These are phyloP conservation scores for Coniochaeta sp. DNA, from an alignment of 2,329 filamentous ascomycete genomes.

Conservation along the genomic window DNA sequence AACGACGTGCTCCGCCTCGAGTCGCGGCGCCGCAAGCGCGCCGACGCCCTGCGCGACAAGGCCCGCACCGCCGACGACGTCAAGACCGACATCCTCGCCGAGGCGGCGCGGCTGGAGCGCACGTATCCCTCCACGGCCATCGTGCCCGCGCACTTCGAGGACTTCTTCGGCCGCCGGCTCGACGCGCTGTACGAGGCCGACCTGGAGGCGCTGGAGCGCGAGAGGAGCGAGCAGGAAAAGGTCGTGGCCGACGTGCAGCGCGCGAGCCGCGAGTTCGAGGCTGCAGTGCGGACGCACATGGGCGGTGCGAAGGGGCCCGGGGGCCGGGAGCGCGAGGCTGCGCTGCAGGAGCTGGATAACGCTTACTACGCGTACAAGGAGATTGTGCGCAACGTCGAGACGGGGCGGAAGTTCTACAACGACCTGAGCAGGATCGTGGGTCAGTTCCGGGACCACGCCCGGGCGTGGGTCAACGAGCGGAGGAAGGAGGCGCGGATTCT, in stretches of 20 bases:
- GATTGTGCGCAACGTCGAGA: slow-evolving; percentile 84
- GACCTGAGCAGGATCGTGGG: slow-evolving; percentile 84
- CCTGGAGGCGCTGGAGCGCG: slow-evolving; percentile 60
- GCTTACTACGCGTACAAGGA: slow-evolving; percentile 97
- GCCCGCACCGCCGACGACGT: slow-evolving; percentile 76
- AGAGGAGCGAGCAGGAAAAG: slow-evolving; percentile 69
- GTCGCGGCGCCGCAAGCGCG: slow-evolving; percentile 68
- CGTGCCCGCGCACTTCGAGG: slow-evolving; percentile 84
- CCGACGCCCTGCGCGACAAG: slow-evolving; percentile 72
- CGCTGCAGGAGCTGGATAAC: slow-evolving; percentile 80
- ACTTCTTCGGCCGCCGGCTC: slow-evolving; percentile 78
- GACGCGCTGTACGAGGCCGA: slow-evolving; percentile 72
- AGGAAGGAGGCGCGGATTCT: slow-evolving; percentile 72
- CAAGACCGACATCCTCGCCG: slow-evolving; percentile 71
- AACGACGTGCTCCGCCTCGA: slow-evolving; percentile 84
- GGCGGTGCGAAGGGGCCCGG: slow-evolving; percentile 47
- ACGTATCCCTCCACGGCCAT: slow-evolving; percentile 79
- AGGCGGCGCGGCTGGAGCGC: slow-evolving; percentile 79
- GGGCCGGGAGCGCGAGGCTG: slow-evolving; percentile 71
- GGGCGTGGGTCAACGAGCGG: slow-evolving; percentile 72
- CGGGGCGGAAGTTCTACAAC: slow-evolving; percentile 93
- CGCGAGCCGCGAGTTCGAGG: slow-evolving; percentile 71
- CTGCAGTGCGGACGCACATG: slow-evolving; percentile 59
- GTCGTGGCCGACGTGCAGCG: slow-evolving; percentile 62
- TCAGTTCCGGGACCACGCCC: slow-evolving; percentile 69